Base-by-base conservation (phyloP, 768 basidiomycete genomes). In the Agaricus sinodeliciosus region DNA sequence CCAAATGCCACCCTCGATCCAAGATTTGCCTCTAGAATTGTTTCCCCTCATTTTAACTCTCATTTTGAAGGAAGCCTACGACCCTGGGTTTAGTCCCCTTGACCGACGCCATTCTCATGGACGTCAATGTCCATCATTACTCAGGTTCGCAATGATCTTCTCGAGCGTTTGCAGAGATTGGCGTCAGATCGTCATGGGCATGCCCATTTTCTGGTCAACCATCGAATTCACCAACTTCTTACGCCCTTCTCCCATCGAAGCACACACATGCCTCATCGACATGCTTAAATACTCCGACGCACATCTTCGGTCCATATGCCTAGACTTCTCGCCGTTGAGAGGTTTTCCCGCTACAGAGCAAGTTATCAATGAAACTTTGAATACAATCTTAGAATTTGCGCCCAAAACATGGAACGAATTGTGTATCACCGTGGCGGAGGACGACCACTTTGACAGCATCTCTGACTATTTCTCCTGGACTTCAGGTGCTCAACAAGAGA, bases 131-230 rank as follows among this genome's bases (percentile, higher is more conserved):
- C 25, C 11, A 1, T 41, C 49, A 7, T 12, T 27, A 8, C 15
- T 42, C 18, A 37, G 25, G 39, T 25, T 16, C 26, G 39, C 49
- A 9, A 50, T 43, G 16, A 22, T 15, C 15, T 15, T 50, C 28
- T 50, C 49, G 15, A 42, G 49, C 49, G 49, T 50, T 16, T 50
- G 49, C 19, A 15, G 35, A 27, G 49, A 28, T 9, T 50, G 49
- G 49, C 49, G 49, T 31, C 40, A 28, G 13, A 50, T 50, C 15
- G 40, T 41, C 15, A 50, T 28, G 6, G 27, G 27, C 8, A 15
- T 42, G 5, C 34, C 39, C 15, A n/a, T 15, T 16, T 28, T 50
- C 26, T 50, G 49, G 49, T 28, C 40, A 2, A 42, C 28, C 16
- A 22, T 27, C 7, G 27, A 40, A 13, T 50, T 50, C 39, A 41